Evolutionary conservation across 768 basidiomycete species (phyloP), one percentile per base, ranked within the genome.

Genomic region (Trametes villosa): DNA sequence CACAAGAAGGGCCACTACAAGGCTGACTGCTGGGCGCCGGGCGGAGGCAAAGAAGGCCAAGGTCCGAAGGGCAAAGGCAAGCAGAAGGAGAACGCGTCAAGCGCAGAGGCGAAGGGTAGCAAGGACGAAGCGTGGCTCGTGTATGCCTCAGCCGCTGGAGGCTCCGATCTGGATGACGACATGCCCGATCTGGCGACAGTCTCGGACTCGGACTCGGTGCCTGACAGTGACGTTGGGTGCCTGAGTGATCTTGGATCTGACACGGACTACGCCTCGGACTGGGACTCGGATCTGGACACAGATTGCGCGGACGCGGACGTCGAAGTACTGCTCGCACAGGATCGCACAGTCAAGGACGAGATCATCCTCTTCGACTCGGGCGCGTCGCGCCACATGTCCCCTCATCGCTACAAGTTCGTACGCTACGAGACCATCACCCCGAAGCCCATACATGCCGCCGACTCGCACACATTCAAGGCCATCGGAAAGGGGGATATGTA

Each of bases 341-440:
- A 45, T 11, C 24, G 7, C 22, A 7, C 20, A 4, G 44, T 26
- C 9, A 26, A 45, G 44, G 44, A 45, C 24, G 44, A 45, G 15
- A 45, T 45, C n/a, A 26, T 45, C n/a, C 34, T 36, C 8, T 72
- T 73, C 57, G 74, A 77, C 66, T 75, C 73, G 18, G 74, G 76
- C 15, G 71, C 74, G 13, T 66, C 71, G 1, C 64, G 65, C 15
- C 76, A 77, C 58, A 73, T 77, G 70, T 70, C 72, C 0, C 72
- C 70, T 4, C 72, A 71, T 53, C 54, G 68, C 0, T 29, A 74
- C 34, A 40, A 57, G 5, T 70, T 77, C 56, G 62, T 71, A 44
- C 74, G 73, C 51, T 75, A 62, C 42, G 53, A 29, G 2, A 22
- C 22, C 1, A 64, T 58, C 56, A n/a, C 57, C 13, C 52, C 71